Evolutionary conservation across 768 basidiomycete species (phyloP).

Genomic region (Suillus hirtellus): DNA sequence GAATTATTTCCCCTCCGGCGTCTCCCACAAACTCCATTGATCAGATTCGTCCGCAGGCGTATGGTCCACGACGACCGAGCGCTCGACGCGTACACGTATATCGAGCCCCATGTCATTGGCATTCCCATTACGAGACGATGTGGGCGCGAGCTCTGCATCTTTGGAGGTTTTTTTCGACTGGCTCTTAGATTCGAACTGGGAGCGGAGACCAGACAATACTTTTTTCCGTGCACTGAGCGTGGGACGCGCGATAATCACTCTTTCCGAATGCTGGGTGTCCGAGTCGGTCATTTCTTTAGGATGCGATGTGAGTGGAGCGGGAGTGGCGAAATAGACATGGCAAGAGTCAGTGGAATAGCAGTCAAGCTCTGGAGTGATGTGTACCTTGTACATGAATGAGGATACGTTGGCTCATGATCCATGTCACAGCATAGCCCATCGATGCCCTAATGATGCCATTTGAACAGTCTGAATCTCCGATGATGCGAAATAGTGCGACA

Average conservation of each 20-base stretch:
- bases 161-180: neutral
- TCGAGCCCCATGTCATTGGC: neutral
- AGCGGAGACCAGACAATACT: neutral
- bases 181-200: neutral
- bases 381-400: neutral
- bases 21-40: neutral
- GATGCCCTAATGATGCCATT: neutral
- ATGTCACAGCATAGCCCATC: neutral
- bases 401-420: neutral
- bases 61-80: neutral
- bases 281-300: neutral
- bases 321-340: neutral
- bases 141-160: neutral
- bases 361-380: neutral
- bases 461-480: neutral
- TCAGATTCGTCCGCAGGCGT: neutral
- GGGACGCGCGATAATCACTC: neutral
- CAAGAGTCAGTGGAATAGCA: neutral
- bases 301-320: neutral
- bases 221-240: neutral
- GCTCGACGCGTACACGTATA: neutral
- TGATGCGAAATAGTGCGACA: neutral
- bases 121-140: neutral
- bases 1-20: neutral
- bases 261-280: neutral